Evolutionary conservation across 139 green algal species (phyloP).

Genomic region (Nannochloris sp.): DNA sequence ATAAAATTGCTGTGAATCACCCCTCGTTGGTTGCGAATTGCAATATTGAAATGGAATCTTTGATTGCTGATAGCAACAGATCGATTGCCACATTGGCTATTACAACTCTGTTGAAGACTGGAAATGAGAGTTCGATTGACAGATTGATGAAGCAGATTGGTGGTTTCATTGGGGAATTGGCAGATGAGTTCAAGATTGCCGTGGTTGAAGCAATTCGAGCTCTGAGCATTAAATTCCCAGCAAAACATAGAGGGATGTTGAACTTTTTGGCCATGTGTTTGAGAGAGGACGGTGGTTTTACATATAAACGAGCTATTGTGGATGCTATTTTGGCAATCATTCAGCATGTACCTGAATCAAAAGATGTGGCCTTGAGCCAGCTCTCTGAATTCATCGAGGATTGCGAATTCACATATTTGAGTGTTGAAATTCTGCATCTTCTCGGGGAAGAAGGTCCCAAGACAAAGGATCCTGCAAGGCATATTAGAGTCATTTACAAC

Average conservation of each 20-base stretch:
- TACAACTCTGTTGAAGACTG: conserved; percentile 98
- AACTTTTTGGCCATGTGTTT: conserved; percentile 87
- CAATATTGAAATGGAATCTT: conserved; percentile 99
- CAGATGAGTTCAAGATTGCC: conserved; percentile 99
- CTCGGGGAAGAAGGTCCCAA: conserved; percentile 77
- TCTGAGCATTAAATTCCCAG: conserved; percentile 96
- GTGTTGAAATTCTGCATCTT: conserved; percentile 89
- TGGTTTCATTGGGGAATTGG: conserved; percentile 97
- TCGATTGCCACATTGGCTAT: conserved; percentile 98
- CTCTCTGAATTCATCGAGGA: conserved; percentile 99
- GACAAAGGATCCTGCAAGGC: conserved; percentile 60
- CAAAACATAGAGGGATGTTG: conserved; percentile 93
- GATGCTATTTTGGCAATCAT: conserved; percentile 90
- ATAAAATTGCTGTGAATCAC: conserved; percentile 93
- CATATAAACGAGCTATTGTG: conserved; percentile 98
- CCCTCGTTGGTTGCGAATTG: conserved; percentile 89
- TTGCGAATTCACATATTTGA: conserved; percentile 98
- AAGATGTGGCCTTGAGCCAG: conserved; percentile 89
- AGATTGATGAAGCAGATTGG: conserved; percentile 97
- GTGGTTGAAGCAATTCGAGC: conserved; percentile 92
- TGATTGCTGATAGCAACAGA: conserved; percentile 91
- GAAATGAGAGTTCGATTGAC: conserved; percentile 92
- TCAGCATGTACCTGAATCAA: conserved; percentile 89
- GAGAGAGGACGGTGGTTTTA: conserved; percentile 89
- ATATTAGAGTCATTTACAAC: conserved; percentile 99